Evolutionary conservation across 2,329 filamentous ascomycete species (phyloP).

Genomic region (Dendrostoma leiphaemia): DNA sequence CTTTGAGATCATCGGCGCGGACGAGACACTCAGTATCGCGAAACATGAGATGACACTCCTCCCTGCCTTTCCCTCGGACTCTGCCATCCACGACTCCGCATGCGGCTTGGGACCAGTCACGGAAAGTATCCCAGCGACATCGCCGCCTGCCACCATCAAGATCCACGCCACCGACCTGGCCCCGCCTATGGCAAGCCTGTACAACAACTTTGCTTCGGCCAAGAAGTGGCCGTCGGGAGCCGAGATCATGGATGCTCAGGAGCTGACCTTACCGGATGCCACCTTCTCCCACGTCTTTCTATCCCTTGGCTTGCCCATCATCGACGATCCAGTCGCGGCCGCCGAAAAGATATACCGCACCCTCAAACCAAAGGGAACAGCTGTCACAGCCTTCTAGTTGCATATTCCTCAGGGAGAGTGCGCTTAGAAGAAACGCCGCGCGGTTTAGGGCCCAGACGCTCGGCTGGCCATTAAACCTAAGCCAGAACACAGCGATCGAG

Average conservation of each 20-base stretch:
- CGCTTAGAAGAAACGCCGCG: slow-evolving; percentile 18
- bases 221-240: slow-evolving; percentile 18
- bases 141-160: slow-evolving; percentile 3
- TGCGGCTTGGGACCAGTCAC: slow-evolving; percentile 19
- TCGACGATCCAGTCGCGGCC: slow-evolving; percentile 19
- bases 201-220: slow-evolving; percentile 17
- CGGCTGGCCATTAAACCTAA: slow-evolving; percentile 19
- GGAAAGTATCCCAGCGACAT: slow-evolving; percentile 6
- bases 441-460: slow-evolving; percentile 18
- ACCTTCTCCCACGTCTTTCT: slow-evolving; percentile 21
- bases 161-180: slow-evolving; percentile 14
- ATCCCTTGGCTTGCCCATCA: slow-evolving; percentile 22
- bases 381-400: slow-evolving; percentile 23
- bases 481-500: slow-evolving; percentile 19
- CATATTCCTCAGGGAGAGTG: slow-evolving; percentile 21
- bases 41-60: slow-evolving; percentile 16
- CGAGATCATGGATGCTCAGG: slow-evolving; percentile 21
- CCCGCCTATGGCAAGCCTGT: slow-evolving; percentile 17
- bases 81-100: slow-evolving; percentile 18
- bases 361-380: slow-evolving; percentile 20
- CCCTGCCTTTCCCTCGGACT: slow-evolving; percentile 8
- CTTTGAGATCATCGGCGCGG: slow-evolving; percentile 9
- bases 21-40: slow-evolving; percentile 14
- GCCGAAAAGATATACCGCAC: slow-evolving; percentile 20
- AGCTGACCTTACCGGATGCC: slow-evolving; percentile 18